phyloP scores from a whole-genome alignment of 2,329 filamentous ascomycete genomes.

The Colletotrichum higginsianum region DNA sequence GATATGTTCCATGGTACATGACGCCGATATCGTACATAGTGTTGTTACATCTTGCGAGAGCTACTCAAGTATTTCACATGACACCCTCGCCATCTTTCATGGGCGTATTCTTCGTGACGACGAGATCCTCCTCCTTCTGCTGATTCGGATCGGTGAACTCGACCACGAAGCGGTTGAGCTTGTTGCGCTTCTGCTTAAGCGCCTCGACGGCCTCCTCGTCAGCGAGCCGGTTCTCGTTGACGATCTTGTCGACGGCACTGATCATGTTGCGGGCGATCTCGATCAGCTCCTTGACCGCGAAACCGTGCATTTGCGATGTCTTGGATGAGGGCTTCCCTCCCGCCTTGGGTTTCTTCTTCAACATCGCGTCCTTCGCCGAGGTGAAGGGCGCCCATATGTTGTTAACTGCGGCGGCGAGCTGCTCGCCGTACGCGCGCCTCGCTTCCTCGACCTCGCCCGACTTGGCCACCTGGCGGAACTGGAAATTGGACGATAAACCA shows the following conservation, averaged over 20 bases:
- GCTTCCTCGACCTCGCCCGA: slow-evolving; percentile 52
- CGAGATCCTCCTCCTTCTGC: slow-evolving; percentile 13
- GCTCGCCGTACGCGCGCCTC: slow-evolving; percentile 62
- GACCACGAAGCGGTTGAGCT: slow-evolving; percentile 50
- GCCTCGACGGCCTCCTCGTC: slow-evolving; percentile 50
- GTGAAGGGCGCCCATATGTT: slow-evolving; percentile 66
- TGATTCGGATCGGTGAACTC: slow-evolving; percentile 39
- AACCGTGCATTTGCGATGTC: slow-evolving; percentile 46
- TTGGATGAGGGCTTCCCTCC: background rate
- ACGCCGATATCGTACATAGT: background rate
- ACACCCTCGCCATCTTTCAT: background rate
- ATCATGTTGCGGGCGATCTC: slow-evolving; percentile 63
- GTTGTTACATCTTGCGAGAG: background rate
- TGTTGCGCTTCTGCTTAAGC: slow-evolving; percentile 50
- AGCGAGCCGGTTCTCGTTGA: slow-evolving; percentile 57
- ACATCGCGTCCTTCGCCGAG: slow-evolving; percentile 54
- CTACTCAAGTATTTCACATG: slow-evolving; percentile 3
- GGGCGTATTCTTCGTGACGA: background rate
- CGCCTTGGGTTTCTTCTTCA: slow-evolving; percentile 45
- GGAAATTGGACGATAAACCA: slow-evolving; percentile 63
- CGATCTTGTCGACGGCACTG: slow-evolving; percentile 60
- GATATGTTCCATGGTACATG: slow-evolving; percentile 5
- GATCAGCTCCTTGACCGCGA: slow-evolving; percentile 58
- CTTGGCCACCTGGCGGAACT: slow-evolving; percentile 53
- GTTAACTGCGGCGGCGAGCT: slow-evolving; percentile 65